These are phyloP conservation scores for Tagetes erecta DNA, from an alignment of 129 eudicot species.

Conservation along the genomic window DNA sequence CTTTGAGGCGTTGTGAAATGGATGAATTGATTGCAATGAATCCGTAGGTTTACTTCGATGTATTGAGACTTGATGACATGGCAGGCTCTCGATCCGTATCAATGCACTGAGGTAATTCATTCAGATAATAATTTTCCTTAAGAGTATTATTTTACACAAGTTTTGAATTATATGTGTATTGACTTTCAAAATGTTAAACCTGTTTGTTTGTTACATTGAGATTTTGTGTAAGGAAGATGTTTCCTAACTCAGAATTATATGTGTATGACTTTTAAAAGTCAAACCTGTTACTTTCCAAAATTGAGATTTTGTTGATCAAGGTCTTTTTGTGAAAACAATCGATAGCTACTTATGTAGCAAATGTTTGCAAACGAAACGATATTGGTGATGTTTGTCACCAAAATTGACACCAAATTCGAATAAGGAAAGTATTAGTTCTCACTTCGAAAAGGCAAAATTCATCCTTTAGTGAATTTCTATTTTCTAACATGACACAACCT, in stretches of 20 bases:
- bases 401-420: background rate
- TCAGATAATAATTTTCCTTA: background rate
- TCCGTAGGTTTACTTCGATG: constrained; percentile 24
- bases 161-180: background rate
- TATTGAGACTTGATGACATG: constrained; percentile 16
- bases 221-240: constrained; percentile 6
- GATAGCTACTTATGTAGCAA: background rate
- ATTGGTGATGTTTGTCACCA: background rate
- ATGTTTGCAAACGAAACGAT: background rate
- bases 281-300: background rate
- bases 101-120: constrained; percentile 19
- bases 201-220: background rate
- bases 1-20: constrained; percentile 54
- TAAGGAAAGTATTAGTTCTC: background rate
- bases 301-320: background rate
- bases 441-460: background rate
- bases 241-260: background rate
- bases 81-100: constrained; percentile 13
- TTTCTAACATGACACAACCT: background rate
- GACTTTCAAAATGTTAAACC: constrained; percentile 9
- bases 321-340: background rate
- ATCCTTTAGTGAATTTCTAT: background rate
- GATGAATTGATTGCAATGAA: constrained; percentile 73
- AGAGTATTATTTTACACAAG: background rate
- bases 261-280: background rate